These are phyloP conservation scores for Amphibolis antarctica DNA, from an alignment of 106 monocot genomes.

Conservation along the genomic window DNA sequence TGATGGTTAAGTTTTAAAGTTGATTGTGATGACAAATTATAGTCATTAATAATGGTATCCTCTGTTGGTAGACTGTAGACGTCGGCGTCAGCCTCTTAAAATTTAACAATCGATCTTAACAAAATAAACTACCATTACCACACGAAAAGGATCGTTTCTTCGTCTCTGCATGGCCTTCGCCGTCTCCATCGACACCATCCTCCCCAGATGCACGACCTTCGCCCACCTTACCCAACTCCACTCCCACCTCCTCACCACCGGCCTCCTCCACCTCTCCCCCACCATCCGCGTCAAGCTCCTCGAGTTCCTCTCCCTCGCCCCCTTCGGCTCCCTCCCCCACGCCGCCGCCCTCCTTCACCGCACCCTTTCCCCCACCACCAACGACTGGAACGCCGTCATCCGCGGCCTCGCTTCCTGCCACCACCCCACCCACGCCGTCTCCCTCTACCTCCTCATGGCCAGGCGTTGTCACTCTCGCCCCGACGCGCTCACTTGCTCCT, in stretches of 20 bases:
- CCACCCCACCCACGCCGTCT: slow-evolving; percentile 35
- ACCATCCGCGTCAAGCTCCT: slow-evolving; percentile 35
- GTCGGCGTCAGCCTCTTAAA: too few relatives aligned
- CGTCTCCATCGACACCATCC: slow-evolving; percentile 16
- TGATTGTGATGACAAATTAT: too few relatives aligned
- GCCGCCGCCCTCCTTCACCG: slow-evolving; percentile 26
- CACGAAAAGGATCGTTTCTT: too few relatives aligned
- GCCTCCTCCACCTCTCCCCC: slow-evolving; percentile 27
- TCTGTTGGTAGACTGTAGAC: too few relatives aligned
- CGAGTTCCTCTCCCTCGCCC: slow-evolving; percentile 35
- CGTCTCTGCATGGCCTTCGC: neutral
- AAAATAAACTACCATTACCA: too few relatives aligned
- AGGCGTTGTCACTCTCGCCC: slow-evolving; percentile 21
- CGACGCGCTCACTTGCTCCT: slow-evolving; percentile 80
- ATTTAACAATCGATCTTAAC: too few relatives aligned
- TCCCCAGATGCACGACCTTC: slow-evolving; percentile 30
- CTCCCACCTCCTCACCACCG: slow-evolving; percentile 39
- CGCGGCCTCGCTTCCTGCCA: slow-evolving; percentile 35
- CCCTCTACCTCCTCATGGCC: slow-evolving; percentile 30
- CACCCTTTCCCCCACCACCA: slow-evolving; percentile 35
- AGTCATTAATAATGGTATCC: too few relatives aligned
- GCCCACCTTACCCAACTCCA: slow-evolving; percentile 45
- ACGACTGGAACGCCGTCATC: slow-evolving; percentile 68
- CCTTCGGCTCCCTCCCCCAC: slow-evolving; percentile 32
- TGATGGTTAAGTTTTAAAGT: too few relatives aligned